Conservation (phyloP, 352 stramenopile genomes). For the Blastocystis sp. region DNA sequence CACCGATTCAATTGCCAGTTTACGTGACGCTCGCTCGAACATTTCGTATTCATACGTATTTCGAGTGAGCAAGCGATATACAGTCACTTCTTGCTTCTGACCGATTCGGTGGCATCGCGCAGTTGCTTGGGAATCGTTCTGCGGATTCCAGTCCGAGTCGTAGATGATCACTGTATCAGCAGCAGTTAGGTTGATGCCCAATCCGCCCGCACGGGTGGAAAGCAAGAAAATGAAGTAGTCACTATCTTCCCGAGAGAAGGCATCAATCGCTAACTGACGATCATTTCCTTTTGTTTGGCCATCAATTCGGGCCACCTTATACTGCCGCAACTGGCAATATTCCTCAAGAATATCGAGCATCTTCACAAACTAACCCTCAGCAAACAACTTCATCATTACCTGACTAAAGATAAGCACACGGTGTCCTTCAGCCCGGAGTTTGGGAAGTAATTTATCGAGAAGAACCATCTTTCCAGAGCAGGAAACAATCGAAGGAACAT, state of each 20-base stretch:
- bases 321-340: slow-evolving; percentile 81
- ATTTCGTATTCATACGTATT: slow-evolving; percentile 99
- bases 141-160: slow-evolving; percentile 98
- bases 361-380: slow-evolving; percentile 70
- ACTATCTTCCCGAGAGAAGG: slow-evolving; percentile 86
- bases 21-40: slow-evolving; percentile 93
- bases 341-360: slow-evolving; percentile 86
- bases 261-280: slow-evolving; percentile 87
- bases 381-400: slow-evolving; percentile 62
- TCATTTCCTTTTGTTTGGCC: slow-evolving; percentile 79
- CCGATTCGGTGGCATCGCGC: slow-evolving; percentile 91
- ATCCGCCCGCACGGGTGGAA: slow-evolving; percentile 91
- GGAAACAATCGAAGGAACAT: slow-evolving; percentile 58
- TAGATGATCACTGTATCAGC: slow-evolving; percentile 99
- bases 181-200: slow-evolving; percentile 94
- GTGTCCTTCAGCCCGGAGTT: slow-evolving; percentile 83
- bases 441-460: slow-evolving; percentile 77
- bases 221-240: slow-evolving; percentile 97
- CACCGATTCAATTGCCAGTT: slow-evolving; percentile 95
- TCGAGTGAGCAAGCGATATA: slow-evolving; percentile 91
- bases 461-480: slow-evolving; percentile 70
- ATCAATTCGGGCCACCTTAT: slow-evolving; percentile 81
- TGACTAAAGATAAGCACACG: slow-evolving; percentile 92
- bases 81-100: slow-evolving; percentile 93
- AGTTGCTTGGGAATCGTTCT: slow-evolving; percentile 75